Percentiles rank a stretch among this genome's conserved stretches.
Conservation (phyloP, 2,329 filamentous ascomycete species). For the Penicillium freii region DNA sequence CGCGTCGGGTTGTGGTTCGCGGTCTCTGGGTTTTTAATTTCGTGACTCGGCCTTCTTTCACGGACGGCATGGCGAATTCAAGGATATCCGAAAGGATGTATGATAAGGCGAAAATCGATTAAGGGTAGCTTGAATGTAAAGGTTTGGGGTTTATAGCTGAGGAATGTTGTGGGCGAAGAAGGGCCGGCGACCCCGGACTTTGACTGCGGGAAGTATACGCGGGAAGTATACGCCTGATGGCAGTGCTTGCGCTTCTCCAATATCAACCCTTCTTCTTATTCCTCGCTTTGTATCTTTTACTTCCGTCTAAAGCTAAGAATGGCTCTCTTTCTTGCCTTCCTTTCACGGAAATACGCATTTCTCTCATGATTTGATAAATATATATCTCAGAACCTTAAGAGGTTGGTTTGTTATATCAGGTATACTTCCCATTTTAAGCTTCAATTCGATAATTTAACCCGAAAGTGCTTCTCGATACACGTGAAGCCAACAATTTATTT, state of each 20-base stretch:
- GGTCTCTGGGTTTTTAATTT: slow-evolving; percentile 20
- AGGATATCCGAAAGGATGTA: not conserved
- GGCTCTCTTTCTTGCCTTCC: too few relatives aligned
- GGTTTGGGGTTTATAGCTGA: not conserved
- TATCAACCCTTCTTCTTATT: not conserved
- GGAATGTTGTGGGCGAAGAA: not conserved
- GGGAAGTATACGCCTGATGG: not conserved
- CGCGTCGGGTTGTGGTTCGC: slow-evolving; percentile 17
- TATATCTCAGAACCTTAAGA: not conserved
- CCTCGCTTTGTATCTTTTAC: not conserved
- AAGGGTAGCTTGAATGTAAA: not conserved
- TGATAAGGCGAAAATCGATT: not conserved
- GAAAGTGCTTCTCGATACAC: too few relatives aligned
- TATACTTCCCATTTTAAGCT: not conserved
- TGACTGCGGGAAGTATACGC: not conserved
- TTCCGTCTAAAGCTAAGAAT: not conserved
- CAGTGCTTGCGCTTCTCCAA: not conserved
- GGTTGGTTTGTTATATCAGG: too few relatives aligned
- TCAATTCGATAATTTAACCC: not conserved
- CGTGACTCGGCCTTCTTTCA: slow-evolving; percentile 25
- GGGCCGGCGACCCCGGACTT: not conserved
- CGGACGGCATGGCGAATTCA: slow-evolving; percentile 4
- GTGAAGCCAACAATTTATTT: too few relatives aligned
- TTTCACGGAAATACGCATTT: too few relatives aligned
- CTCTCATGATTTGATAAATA: not conserved